These are phyloP conservation scores for Euryodendron excelsum DNA, from an alignment of 148 eudicot species.

Conservation along the genomic window DNA sequence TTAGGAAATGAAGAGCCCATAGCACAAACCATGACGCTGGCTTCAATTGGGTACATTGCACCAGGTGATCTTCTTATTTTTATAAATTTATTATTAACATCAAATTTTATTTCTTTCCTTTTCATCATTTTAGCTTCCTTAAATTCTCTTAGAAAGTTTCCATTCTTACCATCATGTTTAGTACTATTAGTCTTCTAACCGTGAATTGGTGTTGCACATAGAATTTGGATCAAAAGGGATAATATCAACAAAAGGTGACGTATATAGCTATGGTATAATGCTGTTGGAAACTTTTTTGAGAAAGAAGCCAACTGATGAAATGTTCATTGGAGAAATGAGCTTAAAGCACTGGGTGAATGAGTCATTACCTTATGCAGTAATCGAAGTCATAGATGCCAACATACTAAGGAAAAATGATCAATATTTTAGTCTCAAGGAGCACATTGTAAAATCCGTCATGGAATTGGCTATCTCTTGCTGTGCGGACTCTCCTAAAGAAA, in stretches of 20 bases:
- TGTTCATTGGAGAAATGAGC: not conserved
- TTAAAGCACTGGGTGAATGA: not conserved
- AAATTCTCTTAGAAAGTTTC: no score
- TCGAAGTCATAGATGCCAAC: not conserved
- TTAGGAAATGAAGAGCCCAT: not conserved
- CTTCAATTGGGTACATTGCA: not conserved
- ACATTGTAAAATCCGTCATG: not conserved
- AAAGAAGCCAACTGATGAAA: not conserved
- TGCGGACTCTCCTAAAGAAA: not conserved
- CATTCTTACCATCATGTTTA: no score
- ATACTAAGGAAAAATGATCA: not conserved
- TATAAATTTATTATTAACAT: not conserved
- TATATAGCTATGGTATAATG: not conserved
- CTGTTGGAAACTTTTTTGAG: not conserved
- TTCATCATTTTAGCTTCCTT: no score
- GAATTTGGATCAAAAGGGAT: not conserved
- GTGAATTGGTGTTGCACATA: not conserved
- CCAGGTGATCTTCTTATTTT: not conserved
- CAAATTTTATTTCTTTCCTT: not conserved
- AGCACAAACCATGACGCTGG: not conserved
- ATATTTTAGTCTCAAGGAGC: not conserved
- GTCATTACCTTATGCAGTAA: not conserved
- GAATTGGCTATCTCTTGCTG: not conserved
- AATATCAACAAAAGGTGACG: not conserved
- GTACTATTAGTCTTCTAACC: no score